Percentiles rank a stretch among this genome's conserved stretches.
These are phyloP conservation scores for Dentipellis fragilis DNA, from an alignment of 768 basidiomycete species.

Conservation along the genomic window DNA sequence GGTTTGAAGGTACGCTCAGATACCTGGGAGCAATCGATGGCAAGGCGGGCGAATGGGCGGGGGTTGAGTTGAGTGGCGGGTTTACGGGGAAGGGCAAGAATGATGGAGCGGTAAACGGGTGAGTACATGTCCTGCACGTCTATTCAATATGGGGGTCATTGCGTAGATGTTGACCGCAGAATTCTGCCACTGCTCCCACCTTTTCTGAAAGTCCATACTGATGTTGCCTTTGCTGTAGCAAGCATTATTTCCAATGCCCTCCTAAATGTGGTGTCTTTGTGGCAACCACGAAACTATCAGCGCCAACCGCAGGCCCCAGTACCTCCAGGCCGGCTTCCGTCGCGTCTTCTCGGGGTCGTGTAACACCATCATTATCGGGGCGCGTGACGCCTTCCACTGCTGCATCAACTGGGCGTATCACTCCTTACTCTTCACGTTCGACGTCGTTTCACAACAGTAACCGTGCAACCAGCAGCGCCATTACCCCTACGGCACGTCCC, in stretches of 20 bases:
- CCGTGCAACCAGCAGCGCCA: slow-evolving; percentile 34
- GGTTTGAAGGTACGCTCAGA: slow-evolving; percentile 74
- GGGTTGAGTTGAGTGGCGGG: slow-evolving; percentile 80
- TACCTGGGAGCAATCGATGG: slow-evolving; percentile 83
- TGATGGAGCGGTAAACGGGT: slow-evolving; percentile 85
- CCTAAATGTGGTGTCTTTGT: slow-evolving; percentile 89
- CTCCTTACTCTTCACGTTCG: slow-evolving; percentile 31
- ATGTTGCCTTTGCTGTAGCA: slow-evolving; percentile 2
- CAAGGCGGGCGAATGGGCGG: slow-evolving; percentile 87
- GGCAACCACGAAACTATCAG: slow-evolving; percentile 68
- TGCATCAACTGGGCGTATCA: slow-evolving; percentile 37
- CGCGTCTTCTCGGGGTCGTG: slow-evolving; percentile 52
- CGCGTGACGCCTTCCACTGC: slow-evolving; percentile 17
- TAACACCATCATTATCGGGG: slow-evolving; percentile 32
- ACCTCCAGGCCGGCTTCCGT: slow-evolving; percentile 65
- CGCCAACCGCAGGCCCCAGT: slow-evolving; percentile 55
- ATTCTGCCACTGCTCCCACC: not conserved
- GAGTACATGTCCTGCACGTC: slow-evolving; percentile 26
- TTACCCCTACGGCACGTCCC: slow-evolving; percentile 15
- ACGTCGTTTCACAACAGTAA: slow-evolving; percentile 16
- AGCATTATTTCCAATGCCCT: slow-evolving; percentile 71
- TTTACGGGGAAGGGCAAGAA: slow-evolving; percentile 94
- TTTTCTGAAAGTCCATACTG: not conserved
- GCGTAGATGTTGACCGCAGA: slow-evolving; percentile 7
- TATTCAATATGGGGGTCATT: not conserved